These are phyloP conservation scores for Pseudocercospora ulei DNA, from an alignment of 2,329 filamentous ascomycete genomes.

Conservation along the genomic window DNA sequence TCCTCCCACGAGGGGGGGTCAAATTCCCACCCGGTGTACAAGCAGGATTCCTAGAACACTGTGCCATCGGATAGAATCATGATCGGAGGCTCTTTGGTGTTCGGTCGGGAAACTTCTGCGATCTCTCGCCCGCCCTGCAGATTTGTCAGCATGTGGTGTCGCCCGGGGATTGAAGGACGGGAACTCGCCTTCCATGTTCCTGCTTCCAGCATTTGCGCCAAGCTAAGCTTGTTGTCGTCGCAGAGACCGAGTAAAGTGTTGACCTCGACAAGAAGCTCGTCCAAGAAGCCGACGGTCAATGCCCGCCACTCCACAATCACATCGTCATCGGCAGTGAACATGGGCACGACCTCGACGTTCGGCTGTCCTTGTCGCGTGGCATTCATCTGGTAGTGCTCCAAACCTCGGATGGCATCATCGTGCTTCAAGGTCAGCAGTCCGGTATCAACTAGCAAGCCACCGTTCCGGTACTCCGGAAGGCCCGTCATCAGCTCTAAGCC, in stretches of 20 bases:
- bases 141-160: constrained; percentile 5
- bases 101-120: constrained; percentile 87
- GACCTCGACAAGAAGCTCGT: constrained; percentile 60
- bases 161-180: background rate
- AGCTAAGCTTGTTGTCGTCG: constrained; percentile 59
- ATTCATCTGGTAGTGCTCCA: constrained; percentile 60
- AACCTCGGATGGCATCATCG: constrained; percentile 58
- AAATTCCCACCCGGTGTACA: constrained; percentile 26
- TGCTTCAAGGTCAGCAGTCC: constrained; percentile 69
- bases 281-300: constrained; percentile 63
- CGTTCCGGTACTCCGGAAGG: constrained; percentile 85
- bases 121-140: constrained; percentile 81
- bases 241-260: constrained; percentile 58
- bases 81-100: constrained; percentile 93
- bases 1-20: constrained; percentile 20
- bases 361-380: constrained; percentile 61
- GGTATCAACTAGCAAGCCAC: constrained; percentile 76
- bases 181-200: constrained; percentile 87
- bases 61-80: constrained; percentile 94
- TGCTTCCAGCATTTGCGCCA: constrained; percentile 87
- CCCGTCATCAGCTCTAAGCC: constrained; percentile 78
- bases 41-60: constrained; percentile 58
- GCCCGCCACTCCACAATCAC: constrained; percentile 73
- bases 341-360: constrained; percentile 62
- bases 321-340: constrained; percentile 64